phyloP scores from a whole-genome alignment of 2,329 filamentous ascomycete genomes.

The Dryadomyces quercus-mongolicae region DNA sequence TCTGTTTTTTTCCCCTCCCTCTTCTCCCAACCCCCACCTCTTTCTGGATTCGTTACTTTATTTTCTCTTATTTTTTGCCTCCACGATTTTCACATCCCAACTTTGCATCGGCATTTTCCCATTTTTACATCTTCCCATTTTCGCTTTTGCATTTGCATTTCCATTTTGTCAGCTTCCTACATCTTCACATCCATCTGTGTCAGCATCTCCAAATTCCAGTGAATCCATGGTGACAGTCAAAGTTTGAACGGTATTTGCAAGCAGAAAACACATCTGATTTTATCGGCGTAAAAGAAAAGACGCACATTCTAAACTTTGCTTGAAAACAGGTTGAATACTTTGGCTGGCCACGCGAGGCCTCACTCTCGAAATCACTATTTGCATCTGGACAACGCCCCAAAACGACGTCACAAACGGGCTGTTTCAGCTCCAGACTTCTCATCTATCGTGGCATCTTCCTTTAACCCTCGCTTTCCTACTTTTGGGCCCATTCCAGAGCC shows the following conservation, averaged over 20 bases:
- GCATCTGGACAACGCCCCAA: slow-evolving; percentile 12
- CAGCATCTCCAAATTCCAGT: too few species aligned
- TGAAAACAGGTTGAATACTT: slow-evolving; percentile 1
- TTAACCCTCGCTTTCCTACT: slow-evolving; percentile 11
- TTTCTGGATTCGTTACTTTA: background rate
- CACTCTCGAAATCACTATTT: slow-evolving; percentile 5
- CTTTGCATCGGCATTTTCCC: background rate
- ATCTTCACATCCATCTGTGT: background rate
- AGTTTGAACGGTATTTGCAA: background rate
- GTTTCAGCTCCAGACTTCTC: slow-evolving; percentile 36
- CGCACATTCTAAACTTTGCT: background rate
- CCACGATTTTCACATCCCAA: background rate
- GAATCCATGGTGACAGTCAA: too few species aligned
- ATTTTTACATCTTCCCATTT: too few species aligned
- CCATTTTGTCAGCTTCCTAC: too few species aligned
- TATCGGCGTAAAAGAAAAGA: background rate
- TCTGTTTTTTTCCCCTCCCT: background rate
- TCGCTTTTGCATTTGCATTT: too few species aligned
- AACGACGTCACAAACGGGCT: slow-evolving; percentile 33
- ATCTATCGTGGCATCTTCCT: slow-evolving; percentile 14
- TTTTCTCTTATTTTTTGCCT: background rate
- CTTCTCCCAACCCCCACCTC: background rate
- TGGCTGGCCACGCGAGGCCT: background rate
- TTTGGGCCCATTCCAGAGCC: slow-evolving; percentile 17
- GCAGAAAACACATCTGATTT: background rate